Evolutionary conservation across 2,329 filamentous ascomycete genomes (phyloP).

Genomic region (Rosellinia necatrix): DNA sequence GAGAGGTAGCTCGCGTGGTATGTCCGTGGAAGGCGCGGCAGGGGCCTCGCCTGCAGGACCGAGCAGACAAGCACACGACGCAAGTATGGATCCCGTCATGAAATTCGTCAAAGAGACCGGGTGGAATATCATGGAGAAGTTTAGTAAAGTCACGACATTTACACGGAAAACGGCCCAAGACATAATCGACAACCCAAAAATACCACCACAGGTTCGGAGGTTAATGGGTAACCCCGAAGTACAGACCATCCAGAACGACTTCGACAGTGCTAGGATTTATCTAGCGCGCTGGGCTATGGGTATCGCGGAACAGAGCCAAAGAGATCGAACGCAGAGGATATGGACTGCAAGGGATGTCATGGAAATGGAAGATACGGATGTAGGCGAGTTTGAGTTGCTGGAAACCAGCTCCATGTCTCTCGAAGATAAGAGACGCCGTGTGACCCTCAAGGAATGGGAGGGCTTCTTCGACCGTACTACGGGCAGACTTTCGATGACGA

Average conservation of each 20-base stretch:
- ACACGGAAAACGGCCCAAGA: slow-evolving; percentile 90
- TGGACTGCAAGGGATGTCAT: slow-evolving; percentile 94
- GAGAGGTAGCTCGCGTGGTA: slow-evolving; percentile 43
- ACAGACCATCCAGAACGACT: slow-evolving; percentile 93
- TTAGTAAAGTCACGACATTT: slow-evolving; percentile 97
- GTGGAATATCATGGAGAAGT: slow-evolving; percentile 95
- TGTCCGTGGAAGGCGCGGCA: slow-evolving; percentile 42
- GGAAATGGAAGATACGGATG: slow-evolving; percentile 90
- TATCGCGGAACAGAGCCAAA: slow-evolving; percentile 94
- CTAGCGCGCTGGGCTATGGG: slow-evolving; percentile 98
- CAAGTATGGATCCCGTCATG: slow-evolving; percentile 87
- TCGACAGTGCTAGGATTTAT: slow-evolving; percentile 93
- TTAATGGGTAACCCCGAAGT: slow-evolving; percentile 91
- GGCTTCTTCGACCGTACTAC: slow-evolving; percentile 79
- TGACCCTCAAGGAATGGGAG: slow-evolving; percentile 88
- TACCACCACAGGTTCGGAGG: slow-evolving; percentile 85
- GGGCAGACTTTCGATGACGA: slow-evolving; percentile 76
- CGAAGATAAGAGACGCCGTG: slow-evolving; percentile 74
- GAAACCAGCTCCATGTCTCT: slow-evolving; percentile 76
- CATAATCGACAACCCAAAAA: slow-evolving; percentile 84
- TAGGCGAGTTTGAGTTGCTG: slow-evolving; percentile 94
- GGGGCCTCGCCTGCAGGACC: slow-evolving; percentile 44
- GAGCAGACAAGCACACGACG: slow-evolving; percentile 57
- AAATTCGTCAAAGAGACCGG: slow-evolving; percentile 93
- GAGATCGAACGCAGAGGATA: slow-evolving; percentile 81